Evolutionary conservation across 805 yeast species (phyloP).

Genomic region (Sungouiozyma ichnusensis): DNA sequence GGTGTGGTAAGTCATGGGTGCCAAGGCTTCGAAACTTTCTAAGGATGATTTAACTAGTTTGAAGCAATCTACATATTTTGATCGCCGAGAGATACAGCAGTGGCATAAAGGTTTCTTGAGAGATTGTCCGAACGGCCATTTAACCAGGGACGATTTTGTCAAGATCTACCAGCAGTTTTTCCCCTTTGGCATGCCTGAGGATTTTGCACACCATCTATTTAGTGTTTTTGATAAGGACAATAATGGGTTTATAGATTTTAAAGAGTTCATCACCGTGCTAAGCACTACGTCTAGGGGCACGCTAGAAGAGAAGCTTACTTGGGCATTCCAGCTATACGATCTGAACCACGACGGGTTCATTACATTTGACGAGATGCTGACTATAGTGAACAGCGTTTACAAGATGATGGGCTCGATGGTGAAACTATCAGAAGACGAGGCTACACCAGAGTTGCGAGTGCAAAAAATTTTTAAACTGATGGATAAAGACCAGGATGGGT

Average conservation of each 20-base stretch:
- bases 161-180: constrained; percentile 92
- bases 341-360: constrained; percentile 69
- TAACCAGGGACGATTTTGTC: constrained; percentile 77
- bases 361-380: constrained; percentile 65
- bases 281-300: constrained; percentile 82
- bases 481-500: constrained; percentile 61
- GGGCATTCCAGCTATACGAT: constrained; percentile 89
- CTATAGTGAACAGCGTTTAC: constrained; percentile 74
- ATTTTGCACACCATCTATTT: constrained; percentile 80
- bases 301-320: constrained; percentile 68
- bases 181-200: constrained; percentile 96
- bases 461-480: constrained; percentile 66
- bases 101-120: constrained; percentile 96
- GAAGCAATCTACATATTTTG: constrained; percentile 81
- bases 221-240: constrained; percentile 78
- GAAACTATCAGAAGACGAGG: constrained; percentile 75
- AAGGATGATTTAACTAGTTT: constrained; percentile 80
- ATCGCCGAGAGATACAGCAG: constrained; percentile 87
- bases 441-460: constrained; percentile 82
- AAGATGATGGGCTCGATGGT: constrained; percentile 96
- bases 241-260: constrained; percentile 77
- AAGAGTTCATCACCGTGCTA: constrained; percentile 81
- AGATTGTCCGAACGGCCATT: constrained; percentile 87
- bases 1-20: constrained; percentile 54
- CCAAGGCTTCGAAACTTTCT: constrained; percentile 83